Evolutionary conservation across 331 rosid species (phyloP), one percentile per base, ranked within the genome.

Genomic region (Spiraea crenata): DNA sequence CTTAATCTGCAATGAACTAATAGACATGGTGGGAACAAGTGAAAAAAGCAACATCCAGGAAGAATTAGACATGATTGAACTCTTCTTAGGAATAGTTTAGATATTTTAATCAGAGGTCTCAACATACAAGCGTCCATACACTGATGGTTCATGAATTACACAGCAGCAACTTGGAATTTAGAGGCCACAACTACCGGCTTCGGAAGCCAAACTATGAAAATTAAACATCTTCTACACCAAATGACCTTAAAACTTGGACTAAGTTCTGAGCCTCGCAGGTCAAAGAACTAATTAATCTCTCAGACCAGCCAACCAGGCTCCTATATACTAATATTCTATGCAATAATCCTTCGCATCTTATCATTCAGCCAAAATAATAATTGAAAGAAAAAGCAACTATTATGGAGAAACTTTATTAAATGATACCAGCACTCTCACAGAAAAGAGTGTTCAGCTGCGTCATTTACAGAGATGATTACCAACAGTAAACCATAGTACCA

Each of bases 181-280:
- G 20, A 37, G 44, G 45, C 64, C 20, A 59, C 64, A 37, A 3
- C 13, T 59, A 59, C 44, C 1, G 11, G 37, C 64, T 59, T 14
- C 64, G 15, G 20, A 59, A 38, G 64, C 25, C 46, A 16, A 59
- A 37, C 19, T n/a, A 15, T 3, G 46, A 25, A 59, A 59, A 59
- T 37, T 37, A 59, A 6, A 59, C 5, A 5, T n/a, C n/a, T 20
- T n/a, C 31, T 17, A 8, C 58, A n/a, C 19, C 12, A 15, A 59
- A n/a, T 39, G 31, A 17, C 17, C 19, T 14, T 15, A 19, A 25
- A 56, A 56, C 39, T 56, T 31, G 61, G 40, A 59, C 38, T 38
- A 59, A 59, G 57, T 40, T 15, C 63, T 12, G 41, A 13, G 41
- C 51, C 39, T 40, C 73, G 62, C 52, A 54, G 10, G 25, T 69